Evolutionary conservation across 2,329 filamentous ascomycete species (phyloP).

Genomic region (Nothophoma quercina): DNA sequence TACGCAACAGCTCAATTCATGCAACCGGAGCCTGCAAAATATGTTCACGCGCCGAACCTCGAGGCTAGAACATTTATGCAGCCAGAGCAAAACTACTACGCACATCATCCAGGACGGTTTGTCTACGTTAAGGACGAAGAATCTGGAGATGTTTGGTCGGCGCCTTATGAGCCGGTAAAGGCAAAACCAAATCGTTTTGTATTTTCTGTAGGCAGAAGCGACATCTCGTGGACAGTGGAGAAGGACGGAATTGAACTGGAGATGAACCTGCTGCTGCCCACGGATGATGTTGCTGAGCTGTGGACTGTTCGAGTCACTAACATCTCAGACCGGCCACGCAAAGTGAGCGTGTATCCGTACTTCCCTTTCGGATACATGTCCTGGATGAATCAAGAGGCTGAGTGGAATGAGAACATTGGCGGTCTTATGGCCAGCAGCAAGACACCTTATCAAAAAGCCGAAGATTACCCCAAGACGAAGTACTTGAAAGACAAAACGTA

Average conservation of each 20-base stretch:
- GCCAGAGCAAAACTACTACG: slow-evolving; percentile 66
- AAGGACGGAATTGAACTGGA: slow-evolving; percentile 60
- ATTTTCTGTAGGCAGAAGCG: slow-evolving; percentile 64
- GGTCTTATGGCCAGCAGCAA: slow-evolving; percentile 62
- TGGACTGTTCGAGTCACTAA: slow-evolving; percentile 64
- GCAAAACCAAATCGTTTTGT: slow-evolving; percentile 57
- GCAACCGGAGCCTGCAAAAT: slow-evolving; percentile 68
- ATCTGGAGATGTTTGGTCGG: slow-evolving; percentile 60
- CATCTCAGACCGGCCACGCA: slow-evolving; percentile 54
- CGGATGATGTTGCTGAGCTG: slow-evolving; percentile 63
- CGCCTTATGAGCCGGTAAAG: slow-evolving; percentile 64
- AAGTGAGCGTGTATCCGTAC: slow-evolving; percentile 63
- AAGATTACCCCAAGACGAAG: slow-evolving; percentile 66
- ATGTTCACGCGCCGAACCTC: slow-evolving; percentile 65
- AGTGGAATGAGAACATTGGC: slow-evolving; percentile 58
- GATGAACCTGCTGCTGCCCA: slow-evolving; percentile 61
- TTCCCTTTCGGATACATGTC: slow-evolving; percentile 69
- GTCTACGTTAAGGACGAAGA: slow-evolving; percentile 67
- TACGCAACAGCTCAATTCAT: slow-evolving; percentile 67
- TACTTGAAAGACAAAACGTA: slow-evolving; percentile 65
- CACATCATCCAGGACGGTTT: slow-evolving; percentile 66
- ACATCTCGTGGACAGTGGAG: slow-evolving; percentile 63
- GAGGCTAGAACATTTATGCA: slow-evolving; percentile 69
- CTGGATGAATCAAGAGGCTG: slow-evolving; percentile 67
- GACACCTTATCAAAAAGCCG: slow-evolving; percentile 65